Evolutionary conservation across 2,329 filamentous ascomycete genomes (phyloP).

Genomic region (Alternaria sp.): DNA sequence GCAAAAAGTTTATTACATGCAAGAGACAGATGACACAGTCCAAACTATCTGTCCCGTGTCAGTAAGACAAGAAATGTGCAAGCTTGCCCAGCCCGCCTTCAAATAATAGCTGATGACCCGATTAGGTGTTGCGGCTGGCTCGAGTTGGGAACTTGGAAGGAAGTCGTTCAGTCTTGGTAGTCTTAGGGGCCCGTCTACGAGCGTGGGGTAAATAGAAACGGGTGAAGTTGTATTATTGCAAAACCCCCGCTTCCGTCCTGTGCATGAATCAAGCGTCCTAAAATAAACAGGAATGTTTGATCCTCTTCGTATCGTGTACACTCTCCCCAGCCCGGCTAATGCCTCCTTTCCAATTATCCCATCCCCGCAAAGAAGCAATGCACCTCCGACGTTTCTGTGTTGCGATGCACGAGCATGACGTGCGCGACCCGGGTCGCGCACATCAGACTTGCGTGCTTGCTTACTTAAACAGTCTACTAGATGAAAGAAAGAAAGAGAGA

Average conservation of each 20-base stretch:
- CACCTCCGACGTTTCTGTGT: background rate
- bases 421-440: background rate
- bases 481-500: background rate
- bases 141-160: slow-evolving; percentile 8
- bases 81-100: background rate
- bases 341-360: background rate
- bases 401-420: slow-evolving; percentile 2
- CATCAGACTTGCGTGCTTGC: background rate
- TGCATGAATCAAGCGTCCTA: slow-evolving; percentile 1
- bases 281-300: background rate
- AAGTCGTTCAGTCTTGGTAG: background rate
- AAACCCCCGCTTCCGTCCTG: background rate
- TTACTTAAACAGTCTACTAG: too few species aligned
- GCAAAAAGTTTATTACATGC: slow-evolving; percentile 15
- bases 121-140: slow-evolving; percentile 12
- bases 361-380: background rate
- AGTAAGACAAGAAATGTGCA: background rate
- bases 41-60: slow-evolving; percentile 1
- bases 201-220: slow-evolving; percentile 1
- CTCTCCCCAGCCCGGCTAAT: background rate
- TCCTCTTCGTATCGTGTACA: slow-evolving; percentile 1
- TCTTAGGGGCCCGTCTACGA: background rate
- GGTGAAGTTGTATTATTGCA: background rate
- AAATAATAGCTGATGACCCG: slow-evolving; percentile 4
- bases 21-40: slow-evolving; percentile 3